Conservation (phyloP, 2,329 filamentous ascomycete species). For the Talaromyces sp. region DNA sequence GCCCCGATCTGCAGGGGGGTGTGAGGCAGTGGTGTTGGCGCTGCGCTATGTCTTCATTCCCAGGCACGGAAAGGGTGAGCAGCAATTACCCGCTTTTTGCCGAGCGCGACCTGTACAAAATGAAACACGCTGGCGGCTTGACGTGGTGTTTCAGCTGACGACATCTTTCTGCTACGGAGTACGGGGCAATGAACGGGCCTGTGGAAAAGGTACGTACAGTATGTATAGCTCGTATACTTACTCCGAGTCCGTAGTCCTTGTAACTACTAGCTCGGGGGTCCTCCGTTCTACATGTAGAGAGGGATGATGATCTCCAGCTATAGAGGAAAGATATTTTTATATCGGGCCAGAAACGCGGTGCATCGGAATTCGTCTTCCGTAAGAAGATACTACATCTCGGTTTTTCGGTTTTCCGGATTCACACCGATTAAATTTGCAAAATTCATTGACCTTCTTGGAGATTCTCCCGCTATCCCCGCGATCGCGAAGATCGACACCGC, state of each 20-base stretch:
- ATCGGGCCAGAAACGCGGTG: too few relatives aligned
- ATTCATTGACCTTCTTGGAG: conserved; percentile 2
- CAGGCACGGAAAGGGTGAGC: background rate
- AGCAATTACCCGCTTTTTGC: conserved; percentile 27
- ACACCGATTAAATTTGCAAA: conserved; percentile 1
- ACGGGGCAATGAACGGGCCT: too few relatives aligned
- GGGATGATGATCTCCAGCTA: too few relatives aligned
- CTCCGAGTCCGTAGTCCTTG: too few relatives aligned
- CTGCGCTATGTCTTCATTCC: background rate
- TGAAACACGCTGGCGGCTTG: conserved; percentile 2
- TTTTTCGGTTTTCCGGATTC: too few relatives aligned
- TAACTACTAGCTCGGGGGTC: too few relatives aligned
- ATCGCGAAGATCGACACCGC: conserved; percentile 17
- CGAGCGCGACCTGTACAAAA: conserved; percentile 2
- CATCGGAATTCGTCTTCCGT: conserved; percentile 14
- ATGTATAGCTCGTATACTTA: too few relatives aligned
- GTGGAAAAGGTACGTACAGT: too few relatives aligned
- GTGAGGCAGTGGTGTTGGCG: too few relatives aligned
- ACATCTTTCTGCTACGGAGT: too few relatives aligned
- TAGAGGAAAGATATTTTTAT: too few relatives aligned
- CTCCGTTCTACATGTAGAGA: too few relatives aligned
- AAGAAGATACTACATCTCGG: background rate
- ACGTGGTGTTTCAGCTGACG: conserved; percentile 16
- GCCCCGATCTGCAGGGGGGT: conserved; percentile 15
- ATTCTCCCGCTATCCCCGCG: conserved; percentile 11